Evolutionary conservation across 768 basidiomycete genomes (phyloP).

Genomic region (Boletus rubropictus): DNA sequence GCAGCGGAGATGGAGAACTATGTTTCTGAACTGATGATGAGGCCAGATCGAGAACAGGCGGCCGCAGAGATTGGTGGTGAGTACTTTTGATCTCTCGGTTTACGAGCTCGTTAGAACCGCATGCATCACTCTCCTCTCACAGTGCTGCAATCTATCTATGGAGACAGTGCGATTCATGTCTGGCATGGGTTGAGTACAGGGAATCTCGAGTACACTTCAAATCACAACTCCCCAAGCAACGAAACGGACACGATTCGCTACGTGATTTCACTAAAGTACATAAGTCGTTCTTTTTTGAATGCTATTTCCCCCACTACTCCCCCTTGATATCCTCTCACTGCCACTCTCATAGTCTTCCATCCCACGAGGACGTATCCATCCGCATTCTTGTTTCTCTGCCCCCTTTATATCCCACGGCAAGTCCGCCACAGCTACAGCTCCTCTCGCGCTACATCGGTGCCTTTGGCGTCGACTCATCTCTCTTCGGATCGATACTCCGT

Average conservation of each 20-base stretch:
- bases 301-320: not conserved
- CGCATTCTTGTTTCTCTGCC: slow-evolving; percentile 56
- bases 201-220: slow-evolving; percentile 5
- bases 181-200: slow-evolving; percentile 41
- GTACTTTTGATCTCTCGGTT: slow-evolving; percentile 10
- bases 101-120: not conserved
- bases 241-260: slow-evolving; percentile 50
- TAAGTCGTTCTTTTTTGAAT: slow-evolving; percentile 4
- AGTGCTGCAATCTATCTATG: slow-evolving; percentile 82
- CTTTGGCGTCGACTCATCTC: slow-evolving; percentile 62
- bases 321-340: not conserved
- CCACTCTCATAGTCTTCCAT: slow-evolving; percentile 39
- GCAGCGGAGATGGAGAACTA: slow-evolving; percentile 21
- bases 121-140: slow-evolving; percentile 7
- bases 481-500: slow-evolving; percentile 74
- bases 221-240: slow-evolving; percentile 12
- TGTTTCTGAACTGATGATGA: slow-evolving; percentile 27
- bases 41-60: slow-evolving; percentile 38
- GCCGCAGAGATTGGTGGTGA: slow-evolving; percentile 44
- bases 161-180: slow-evolving; percentile 55
- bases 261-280: slow-evolving; percentile 60
- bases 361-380: slow-evolving; percentile 47
- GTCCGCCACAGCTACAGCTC: slow-evolving; percentile 78
- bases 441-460: slow-evolving; percentile 79
- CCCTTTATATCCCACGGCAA: slow-evolving; percentile 54